phyloP scores from a whole-genome alignment of 73 alveolate species.

The Symbiodinium pilosum region DNA sequence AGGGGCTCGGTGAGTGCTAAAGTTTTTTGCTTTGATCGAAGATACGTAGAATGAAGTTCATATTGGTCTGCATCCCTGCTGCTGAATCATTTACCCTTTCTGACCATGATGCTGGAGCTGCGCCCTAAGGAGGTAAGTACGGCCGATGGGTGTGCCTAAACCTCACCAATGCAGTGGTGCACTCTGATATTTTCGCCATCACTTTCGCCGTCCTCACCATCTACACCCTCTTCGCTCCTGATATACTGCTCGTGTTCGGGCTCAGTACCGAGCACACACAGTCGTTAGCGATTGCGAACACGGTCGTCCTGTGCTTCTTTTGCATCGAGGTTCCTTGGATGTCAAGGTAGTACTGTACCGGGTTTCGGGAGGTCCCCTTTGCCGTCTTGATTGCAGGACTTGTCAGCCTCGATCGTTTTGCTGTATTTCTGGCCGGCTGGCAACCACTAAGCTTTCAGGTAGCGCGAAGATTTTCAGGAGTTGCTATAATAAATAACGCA shows the following conservation, averaged over 20 bases:
- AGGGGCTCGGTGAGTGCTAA: too few species aligned
- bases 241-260: constrained; percentile 44
- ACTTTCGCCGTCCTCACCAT: constrained; percentile 79
- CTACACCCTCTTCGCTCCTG: constrained; percentile 86
- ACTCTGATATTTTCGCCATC: constrained; percentile 61
- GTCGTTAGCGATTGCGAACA: constrained; percentile 56
- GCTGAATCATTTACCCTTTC: neutral
- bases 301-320: constrained; percentile 61
- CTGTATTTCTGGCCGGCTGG: too few species aligned
- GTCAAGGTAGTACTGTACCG: neutral
- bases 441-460: too few species aligned
- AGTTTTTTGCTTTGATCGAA: too few species aligned
- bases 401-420: too few species aligned
- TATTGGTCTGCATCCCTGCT: neutral
- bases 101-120: neutral
- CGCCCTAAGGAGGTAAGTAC: neutral
- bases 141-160: constrained; percentile 28
- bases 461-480: too few species aligned
- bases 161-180: constrained; percentile 28
- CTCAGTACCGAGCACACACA: constrained; percentile 70
- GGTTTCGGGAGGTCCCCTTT: too few species aligned
- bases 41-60: neutral
- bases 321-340: neutral
- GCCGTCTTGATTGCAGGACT: too few species aligned
- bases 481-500: too few species aligned